Evolutionary conservation across 2,329 filamentous ascomycete species (phyloP).

Genomic region (Sporothrix schenckii): DNA sequence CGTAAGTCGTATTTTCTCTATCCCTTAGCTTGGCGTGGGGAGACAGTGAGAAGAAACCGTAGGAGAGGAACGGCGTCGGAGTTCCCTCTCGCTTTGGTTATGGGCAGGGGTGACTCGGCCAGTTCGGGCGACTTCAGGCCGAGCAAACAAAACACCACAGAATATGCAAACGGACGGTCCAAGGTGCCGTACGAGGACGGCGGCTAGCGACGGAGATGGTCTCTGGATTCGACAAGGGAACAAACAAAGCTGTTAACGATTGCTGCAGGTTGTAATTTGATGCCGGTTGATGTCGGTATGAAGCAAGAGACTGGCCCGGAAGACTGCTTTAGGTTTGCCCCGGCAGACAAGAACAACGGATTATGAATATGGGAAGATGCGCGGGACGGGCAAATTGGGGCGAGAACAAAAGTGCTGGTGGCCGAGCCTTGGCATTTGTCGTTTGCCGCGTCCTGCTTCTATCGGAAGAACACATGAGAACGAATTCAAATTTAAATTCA

Average conservation of each 20-base stretch:
- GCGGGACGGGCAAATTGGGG: not conserved
- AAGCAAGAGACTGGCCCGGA: too few species aligned
- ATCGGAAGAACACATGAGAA: not conserved
- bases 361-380: slow-evolving; percentile 3
- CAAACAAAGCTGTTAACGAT: too few species aligned
- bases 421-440: not conserved
- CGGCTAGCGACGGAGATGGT: not conserved
- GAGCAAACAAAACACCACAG: not conserved
- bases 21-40: not conserved
- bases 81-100: not conserved
- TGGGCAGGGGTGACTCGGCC: not conserved
- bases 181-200: not conserved
- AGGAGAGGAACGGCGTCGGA: not conserved
- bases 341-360: not conserved
- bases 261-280: too few species aligned
- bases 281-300: too few species aligned
- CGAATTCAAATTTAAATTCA: too few species aligned
- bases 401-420: not conserved
- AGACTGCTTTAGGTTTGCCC: too few species aligned
- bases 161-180: not conserved
- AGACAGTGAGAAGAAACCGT: not conserved
- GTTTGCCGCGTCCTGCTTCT: not conserved
- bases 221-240: not conserved
- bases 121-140: not conserved
- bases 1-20: too few species aligned